Base-by-base conservation (phyloP, 176 grass and related monocot species). In the Ananas comosus region DNA sequence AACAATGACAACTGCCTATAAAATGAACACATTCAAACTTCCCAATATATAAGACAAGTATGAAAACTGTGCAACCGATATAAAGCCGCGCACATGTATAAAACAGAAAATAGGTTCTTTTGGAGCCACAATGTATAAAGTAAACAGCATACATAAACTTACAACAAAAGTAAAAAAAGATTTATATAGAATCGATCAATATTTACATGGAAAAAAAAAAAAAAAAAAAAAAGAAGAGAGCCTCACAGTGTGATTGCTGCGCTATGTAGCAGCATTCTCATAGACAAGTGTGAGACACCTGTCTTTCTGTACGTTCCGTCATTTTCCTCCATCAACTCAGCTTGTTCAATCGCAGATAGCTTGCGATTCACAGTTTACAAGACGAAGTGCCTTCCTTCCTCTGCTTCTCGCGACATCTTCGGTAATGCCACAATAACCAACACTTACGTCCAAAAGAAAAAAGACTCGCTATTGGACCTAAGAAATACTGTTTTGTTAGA, bases 301-400 rank as follows among this genome's bases (percentile, higher is more conserved):
- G 94, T n/a, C n/a, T 70, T 99, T 99, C 86, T 99, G 94, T 63
- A 99, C 89, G 77, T n/a, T n/a, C n/a, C n/a, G 79, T 99, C 94
- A 73, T 99, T 99, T 21, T 99, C 94, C 78, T 99, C 94, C 94
- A 99, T 99, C 66, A 99, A 76, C n/a, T n/a, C 82, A 99, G 71
- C 75, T 99, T 99, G 70, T 99, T 99, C 94, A n/a, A 93, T 93
- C 0, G 94, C 94, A 4, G 82, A 82, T 13, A 99, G 78, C 73
- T 99, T 99, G 51, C 94, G 78, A 65, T 99, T 99, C 68, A 99
- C 94, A 0, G 94, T 93, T 49, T 99, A 90, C n/a, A 29, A 99
- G 83, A 58, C 94, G 90, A 52, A 85, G 93, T 8, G 94, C 79
- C 76, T n/a, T 99, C 94, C 80, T 99, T 99, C 77, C 94, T 85